Base-by-base conservation (phyloP, 306 rosid species). In the Malus asiatica region DNA sequence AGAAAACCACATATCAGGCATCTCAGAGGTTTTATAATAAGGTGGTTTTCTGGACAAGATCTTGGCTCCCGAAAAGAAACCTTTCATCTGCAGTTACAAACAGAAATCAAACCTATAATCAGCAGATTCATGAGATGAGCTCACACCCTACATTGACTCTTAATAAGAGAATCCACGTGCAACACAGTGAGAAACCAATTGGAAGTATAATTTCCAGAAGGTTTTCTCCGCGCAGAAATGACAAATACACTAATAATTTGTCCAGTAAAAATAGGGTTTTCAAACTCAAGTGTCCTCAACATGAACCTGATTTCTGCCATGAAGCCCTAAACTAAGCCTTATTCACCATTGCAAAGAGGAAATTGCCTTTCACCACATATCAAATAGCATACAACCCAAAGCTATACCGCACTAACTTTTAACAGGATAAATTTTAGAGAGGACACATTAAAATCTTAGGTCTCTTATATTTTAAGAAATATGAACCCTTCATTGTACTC, bases 21-120 rank as follows among this genome's bases (percentile, higher is more conserved):
- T 79, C 85, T 93, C 97, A 22, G 86, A 89, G 40, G 98, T 93
- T 70, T 72, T 88, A 78, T 93, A 93, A 73, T 93, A 91, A 29
- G 90, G 88, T 46, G 97, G 97, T 83, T 85, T 91, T 80, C 82
- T 90, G 65, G 87, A 75, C 79, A 93, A 73, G 20, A 93, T 82
- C 79, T 78, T 86, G 83, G 87, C 94, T 71, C 80, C 94, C 61
- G 90, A 87, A 74, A 88, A 88, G 61, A 88, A 84, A 69, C 83
- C 89, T 80, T 90, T 91, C 97, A 93, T 90, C 98, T 93, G 93
- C 83, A 83, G 74, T 71, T 42, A 79, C 77, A 23, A 79, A 65
- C 14, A 23, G 8, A 62, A 48, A 71, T 27, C 11, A 40, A 38
- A 33, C 53, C 40, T 71, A 33, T 46, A 61, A 52, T 7, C 29